Conservation (phyloP, 2,329 filamentous ascomycete genomes). For the Penicillium sp. region DNA sequence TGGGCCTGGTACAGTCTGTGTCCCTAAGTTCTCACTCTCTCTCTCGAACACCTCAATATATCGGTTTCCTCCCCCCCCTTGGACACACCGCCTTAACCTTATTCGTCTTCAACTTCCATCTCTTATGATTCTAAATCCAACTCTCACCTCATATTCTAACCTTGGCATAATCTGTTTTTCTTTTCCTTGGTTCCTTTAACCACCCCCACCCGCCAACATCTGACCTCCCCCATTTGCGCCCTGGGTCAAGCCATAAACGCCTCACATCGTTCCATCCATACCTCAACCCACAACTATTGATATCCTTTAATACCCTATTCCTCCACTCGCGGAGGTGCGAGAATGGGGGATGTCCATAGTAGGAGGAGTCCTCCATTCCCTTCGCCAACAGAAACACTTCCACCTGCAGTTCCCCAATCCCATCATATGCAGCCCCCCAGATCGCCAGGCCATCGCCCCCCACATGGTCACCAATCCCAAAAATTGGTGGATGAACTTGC, state of each 20-base stretch:
- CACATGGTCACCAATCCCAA: conserved; percentile 16
- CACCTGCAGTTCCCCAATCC: conserved; percentile 29
- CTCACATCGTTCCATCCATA: conserved; percentile 27
- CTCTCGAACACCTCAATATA: not conserved
- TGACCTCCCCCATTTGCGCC: conserved; percentile 3
- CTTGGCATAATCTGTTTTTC: conserved; percentile 7
- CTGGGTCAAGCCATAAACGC: conserved; percentile 36
- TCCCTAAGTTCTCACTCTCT: conserved; percentile 7
- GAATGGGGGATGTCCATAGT: conserved; percentile 38
- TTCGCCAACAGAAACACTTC: conserved; percentile 39
- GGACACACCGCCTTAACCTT: conserved; percentile 18
- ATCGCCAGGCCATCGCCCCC: conserved; percentile 20
- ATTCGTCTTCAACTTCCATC: conserved; percentile 6
- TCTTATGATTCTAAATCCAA: conserved; percentile 9
- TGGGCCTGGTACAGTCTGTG: conserved; percentile 18
- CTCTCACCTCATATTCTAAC: conserved; percentile 2
- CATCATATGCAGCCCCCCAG: conserved; percentile 25
- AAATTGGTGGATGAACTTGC: conserved; percentile 13
- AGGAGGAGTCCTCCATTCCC: conserved; percentile 42
- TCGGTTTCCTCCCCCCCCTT: not conserved
- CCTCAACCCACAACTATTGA: conserved; percentile 22
- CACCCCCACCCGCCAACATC: not conserved
- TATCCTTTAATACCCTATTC: conserved; percentile 29
- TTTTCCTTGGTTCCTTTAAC: not conserved
- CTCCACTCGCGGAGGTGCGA: conserved; percentile 33